These are phyloP conservation scores for Brassica rapa DNA, from an alignment of 345 rosid species.

Conservation along the genomic window DNA sequence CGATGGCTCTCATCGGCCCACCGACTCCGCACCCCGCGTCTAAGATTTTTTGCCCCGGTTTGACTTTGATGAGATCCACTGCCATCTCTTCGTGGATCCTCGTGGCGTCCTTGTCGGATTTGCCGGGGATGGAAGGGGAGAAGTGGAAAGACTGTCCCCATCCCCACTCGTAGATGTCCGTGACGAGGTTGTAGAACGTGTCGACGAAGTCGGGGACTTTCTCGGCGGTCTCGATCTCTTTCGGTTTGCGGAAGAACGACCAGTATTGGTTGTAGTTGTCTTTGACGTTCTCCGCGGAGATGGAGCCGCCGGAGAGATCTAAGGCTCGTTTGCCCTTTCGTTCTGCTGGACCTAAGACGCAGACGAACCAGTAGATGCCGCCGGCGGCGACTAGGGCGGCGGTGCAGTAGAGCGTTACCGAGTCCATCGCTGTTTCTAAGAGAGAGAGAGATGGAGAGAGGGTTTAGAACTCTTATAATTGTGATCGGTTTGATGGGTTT, in stretches of 20 bases:
- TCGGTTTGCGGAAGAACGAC: slow-evolving; percentile 88
- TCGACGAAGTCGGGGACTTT: slow-evolving; percentile 91
- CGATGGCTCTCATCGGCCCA: slow-evolving; percentile 99
- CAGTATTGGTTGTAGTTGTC: slow-evolving; percentile 83
- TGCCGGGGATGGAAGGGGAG: slow-evolving; percentile 77
- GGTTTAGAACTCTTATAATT: slow-evolving; percentile 11
- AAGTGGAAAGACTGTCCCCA: slow-evolving; percentile 99
- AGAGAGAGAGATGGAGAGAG: neutral
- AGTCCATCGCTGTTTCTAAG: neutral
- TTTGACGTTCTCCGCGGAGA: slow-evolving; percentile 76
- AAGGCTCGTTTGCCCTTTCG: slow-evolving; percentile 70
- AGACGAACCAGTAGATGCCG: slow-evolving; percentile 87
- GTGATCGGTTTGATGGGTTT: slow-evolving; percentile 19
- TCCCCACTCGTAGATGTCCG: slow-evolving; percentile 99
- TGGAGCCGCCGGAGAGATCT: slow-evolving; percentile 89
- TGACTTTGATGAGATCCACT: slow-evolving; percentile 69
- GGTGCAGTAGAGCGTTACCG: slow-evolving; percentile 64
- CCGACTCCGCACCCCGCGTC: slow-evolving; percentile 98
- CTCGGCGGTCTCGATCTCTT: slow-evolving; percentile 77
- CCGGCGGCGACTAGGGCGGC: slow-evolving; percentile 69
- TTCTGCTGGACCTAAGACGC: slow-evolving; percentile 89
- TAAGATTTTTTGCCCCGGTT: slow-evolving; percentile 59
- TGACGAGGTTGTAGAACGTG: slow-evolving; percentile 89
- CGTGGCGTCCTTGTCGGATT: slow-evolving; percentile 83
- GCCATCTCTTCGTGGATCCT: slow-evolving; percentile 88